Base-by-base conservation (phyloP, 345 rosid species). In the Nasturtium officinale region DNA sequence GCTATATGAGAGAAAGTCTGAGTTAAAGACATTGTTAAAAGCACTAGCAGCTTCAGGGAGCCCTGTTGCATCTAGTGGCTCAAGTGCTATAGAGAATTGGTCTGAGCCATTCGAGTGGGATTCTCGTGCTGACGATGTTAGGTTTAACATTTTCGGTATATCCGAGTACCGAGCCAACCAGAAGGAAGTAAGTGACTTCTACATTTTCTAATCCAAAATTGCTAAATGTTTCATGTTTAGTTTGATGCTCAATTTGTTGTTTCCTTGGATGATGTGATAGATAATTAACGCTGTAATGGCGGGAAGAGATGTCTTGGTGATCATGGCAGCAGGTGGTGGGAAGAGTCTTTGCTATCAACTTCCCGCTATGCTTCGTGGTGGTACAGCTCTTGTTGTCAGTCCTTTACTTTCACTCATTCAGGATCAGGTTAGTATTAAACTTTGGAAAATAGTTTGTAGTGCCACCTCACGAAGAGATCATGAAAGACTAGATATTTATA, bases 311-410 rank as follows among this genome's bases (percentile, higher is more conserved):
- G 95, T 89, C 28, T 78, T 94, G 56, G 96, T 94, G 64, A 91
- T 94, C 78, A 94, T 89, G 98, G 97, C 98, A 61, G 95, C 97
- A 20, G 97, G 98, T 76, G 95, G 98, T 17, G 98, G 98, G 73
- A 94, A 94, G 86, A 94, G 98, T 81, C 90, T 94, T 25, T 94
- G 97, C 69, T 94, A 94, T 79, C 97, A 91, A 78, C 98, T 94
- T 75, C 98, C 96, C 0, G 90, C 97, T 37, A 58, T 94, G 40
- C 90, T 89, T 73, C 84, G 78, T 45, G 79, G 82, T 48, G 96
- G 96, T 52, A 75, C 90, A 71, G 82, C 87, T 42, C 95, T 94
- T 65, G 97, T 94, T 80, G 85, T 94, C 65, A 91, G 98, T 79
- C 96, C 97, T 72, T 82, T 94, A 75, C 90, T 91, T 69, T 94